Conservation (phyloP, 805 yeast genomes). For the Maudiozyma turicensis region DNA sequence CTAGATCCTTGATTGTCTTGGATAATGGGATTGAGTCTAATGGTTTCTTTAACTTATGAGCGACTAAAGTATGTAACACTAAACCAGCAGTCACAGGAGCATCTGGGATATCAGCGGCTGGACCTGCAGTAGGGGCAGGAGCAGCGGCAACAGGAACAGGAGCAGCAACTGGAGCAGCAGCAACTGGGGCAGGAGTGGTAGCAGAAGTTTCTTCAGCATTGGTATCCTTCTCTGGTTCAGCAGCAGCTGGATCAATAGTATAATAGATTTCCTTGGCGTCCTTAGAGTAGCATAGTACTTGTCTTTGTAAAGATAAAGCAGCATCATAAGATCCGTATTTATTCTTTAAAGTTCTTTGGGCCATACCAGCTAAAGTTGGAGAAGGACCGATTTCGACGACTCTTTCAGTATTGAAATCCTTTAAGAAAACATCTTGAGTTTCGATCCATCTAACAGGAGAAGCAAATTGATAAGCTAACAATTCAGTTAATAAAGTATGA, state of each 20-base stretch:
- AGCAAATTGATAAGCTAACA: constrained; percentile 96
- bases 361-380: constrained; percentile 98
- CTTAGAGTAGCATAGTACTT: constrained; percentile 89
- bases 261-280: constrained; percentile 95
- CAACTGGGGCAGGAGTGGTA: constrained; percentile 30
- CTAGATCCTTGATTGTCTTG: constrained; percentile 93
- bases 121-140: constrained; percentile 61
- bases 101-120: constrained; percentile 79
- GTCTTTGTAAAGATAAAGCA: constrained; percentile 77
- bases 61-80: constrained; percentile 80
- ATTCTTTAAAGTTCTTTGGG: constrained; percentile 90
- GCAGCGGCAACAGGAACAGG: constrained; percentile 48
- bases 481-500: constrained; percentile 86
- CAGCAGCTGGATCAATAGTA: constrained; percentile 62
- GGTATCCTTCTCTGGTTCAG: constrained; percentile 27
- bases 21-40: constrained; percentile 76
- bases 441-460: constrained; percentile 99
- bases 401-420: constrained; percentile 90
- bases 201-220: constrained; percentile 23
- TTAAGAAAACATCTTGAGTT: constrained; percentile 94
- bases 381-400: constrained; percentile 98
- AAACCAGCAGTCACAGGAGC: constrained; percentile 81
- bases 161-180: constrained; percentile 47
- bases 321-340: constrained; percentile 94
- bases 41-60: constrained; percentile 90